Percentiles rank a stretch among this genome's conserved stretches.
Conservation (phyloP, 2,329 filamentous ascomycete genomes). For the Scopulariopsis brevicaulis region DNA sequence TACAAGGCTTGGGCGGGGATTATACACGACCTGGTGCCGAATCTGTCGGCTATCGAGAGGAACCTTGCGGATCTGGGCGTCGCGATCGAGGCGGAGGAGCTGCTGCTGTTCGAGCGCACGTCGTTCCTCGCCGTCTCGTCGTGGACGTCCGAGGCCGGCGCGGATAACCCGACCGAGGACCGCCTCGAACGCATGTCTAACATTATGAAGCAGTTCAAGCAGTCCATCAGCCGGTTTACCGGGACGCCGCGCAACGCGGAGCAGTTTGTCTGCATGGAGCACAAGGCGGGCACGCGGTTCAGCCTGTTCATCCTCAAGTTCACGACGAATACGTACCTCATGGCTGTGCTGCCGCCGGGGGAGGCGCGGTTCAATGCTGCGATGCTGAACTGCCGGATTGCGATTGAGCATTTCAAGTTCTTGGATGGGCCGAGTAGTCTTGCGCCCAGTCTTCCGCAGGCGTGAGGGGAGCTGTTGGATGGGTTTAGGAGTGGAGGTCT, state of each 20-base stretch:
- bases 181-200: slow-evolving; percentile 90
- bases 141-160: slow-evolving; percentile 66
- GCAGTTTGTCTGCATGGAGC: slow-evolving; percentile 71
- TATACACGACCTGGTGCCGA: slow-evolving; percentile 95
- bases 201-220: slow-evolving; percentile 98
- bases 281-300: slow-evolving; percentile 67
- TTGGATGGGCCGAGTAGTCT: slow-evolving; percentile 34
- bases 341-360: slow-evolving; percentile 81
- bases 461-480: background rate
- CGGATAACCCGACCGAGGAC: slow-evolving; percentile 78
- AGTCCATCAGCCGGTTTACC: slow-evolving; percentile 64
- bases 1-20: slow-evolving; percentile 99
- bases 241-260: slow-evolving; percentile 71
- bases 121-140: slow-evolving; percentile 95
- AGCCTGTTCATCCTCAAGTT: slow-evolving; percentile 93
- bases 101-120: slow-evolving; percentile 88
- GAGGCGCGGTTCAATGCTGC: slow-evolving; percentile 88
- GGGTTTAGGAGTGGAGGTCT: background rate
- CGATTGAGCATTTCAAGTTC: slow-evolving; percentile 68
- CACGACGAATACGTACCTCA: slow-evolving; percentile 94
- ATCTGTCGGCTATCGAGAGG: slow-evolving; percentile 75
- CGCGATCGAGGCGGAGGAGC: slow-evolving; percentile 83
- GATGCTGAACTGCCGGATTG: slow-evolving; percentile 80
- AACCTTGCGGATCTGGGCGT: slow-evolving; percentile 74
- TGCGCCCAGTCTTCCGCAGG: background rate